These are phyloP conservation scores for Phytophthora meadii DNA, from an alignment of 352 stramenopile genomes.

Conservation along the genomic window DNA sequence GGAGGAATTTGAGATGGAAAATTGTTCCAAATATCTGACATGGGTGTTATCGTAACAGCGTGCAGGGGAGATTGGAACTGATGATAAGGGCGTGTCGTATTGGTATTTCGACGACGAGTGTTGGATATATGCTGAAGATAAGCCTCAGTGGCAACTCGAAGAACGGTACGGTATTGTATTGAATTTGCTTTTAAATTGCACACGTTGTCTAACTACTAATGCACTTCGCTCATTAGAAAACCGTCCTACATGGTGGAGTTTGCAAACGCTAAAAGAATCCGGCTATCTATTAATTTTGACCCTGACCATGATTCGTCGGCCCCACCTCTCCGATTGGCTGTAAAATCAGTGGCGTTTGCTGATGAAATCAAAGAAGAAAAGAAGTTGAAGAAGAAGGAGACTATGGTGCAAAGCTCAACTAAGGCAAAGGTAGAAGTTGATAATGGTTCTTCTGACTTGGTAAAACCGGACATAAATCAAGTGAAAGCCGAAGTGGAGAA, in stretches of 20 bases:
- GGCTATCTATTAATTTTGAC: constrained; percentile 83
- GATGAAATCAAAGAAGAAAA: constrained; percentile 18
- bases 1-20: neutral
- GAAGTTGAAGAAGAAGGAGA: constrained; percentile 15
- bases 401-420: neutral
- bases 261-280: constrained; percentile 76
- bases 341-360: constrained; percentile 17
- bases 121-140: constrained; percentile 88
- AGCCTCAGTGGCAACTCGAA: constrained; percentile 64
- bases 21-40: constrained; percentile 11
- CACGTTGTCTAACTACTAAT: neutral
- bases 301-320: constrained; percentile 32
- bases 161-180: constrained; percentile 29
- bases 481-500: constrained; percentile 10
- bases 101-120: constrained; percentile 89
- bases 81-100: constrained; percentile 79
- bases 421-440: constrained; percentile 17
- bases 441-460: constrained; percentile 2
- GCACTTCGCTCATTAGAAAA: constrained; percentile 28
- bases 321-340: constrained; percentile 21
- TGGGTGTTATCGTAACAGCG: constrained; percentile 42
- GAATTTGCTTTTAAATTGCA: no score
- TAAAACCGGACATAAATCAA: constrained; percentile 20
- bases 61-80: constrained; percentile 68
- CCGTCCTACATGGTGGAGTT: constrained; percentile 73